These are phyloP conservation scores for Rheum nobile DNA, from an alignment of 148 eudicot genomes.

Conservation along the genomic window DNA sequence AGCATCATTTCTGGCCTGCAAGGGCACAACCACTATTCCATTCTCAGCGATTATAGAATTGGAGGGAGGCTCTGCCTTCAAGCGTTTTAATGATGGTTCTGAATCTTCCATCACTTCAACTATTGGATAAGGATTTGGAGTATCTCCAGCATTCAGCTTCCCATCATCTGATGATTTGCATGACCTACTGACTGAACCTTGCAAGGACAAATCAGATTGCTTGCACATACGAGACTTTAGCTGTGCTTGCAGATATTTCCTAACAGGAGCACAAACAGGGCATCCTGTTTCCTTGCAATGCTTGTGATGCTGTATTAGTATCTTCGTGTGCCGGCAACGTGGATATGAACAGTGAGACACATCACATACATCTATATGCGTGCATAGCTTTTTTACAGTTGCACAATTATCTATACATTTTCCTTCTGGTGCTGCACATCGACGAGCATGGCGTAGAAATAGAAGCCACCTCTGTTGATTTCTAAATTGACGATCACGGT, in stretches of 20 bases:
- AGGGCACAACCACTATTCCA: constrained; percentile 26
- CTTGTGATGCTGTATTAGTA: constrained; percentile 41
- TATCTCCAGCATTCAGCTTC: constrained; percentile 23
- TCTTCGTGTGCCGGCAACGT: constrained; percentile 45
- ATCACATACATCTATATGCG: constrained; percentile 49
- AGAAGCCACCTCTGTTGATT: constrained; percentile 79
- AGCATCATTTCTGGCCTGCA: constrained; percentile 20
- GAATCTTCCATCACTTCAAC: constrained; percentile 35
- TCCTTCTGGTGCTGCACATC: constrained; percentile 56
- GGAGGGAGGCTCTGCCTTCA: constrained; percentile 50
- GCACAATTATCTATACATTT: constrained; percentile 65
- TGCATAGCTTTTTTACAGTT: constrained; percentile 43
- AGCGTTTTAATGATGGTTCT: constrained; percentile 55
- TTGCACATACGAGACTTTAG: constrained; percentile 20
- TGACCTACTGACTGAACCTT: constrained; percentile 18
- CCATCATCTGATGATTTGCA: constrained; percentile 26
- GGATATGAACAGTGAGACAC: constrained; percentile 37
- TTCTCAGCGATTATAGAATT: constrained; percentile 27
- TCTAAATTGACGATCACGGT: constrained; percentile 43
- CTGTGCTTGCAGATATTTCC: constrained; percentile 22
- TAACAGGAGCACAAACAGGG: constrained; percentile 74
- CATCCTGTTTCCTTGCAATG: constrained; percentile 49
- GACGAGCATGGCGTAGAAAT: constrained; percentile 74
- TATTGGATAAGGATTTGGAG: constrained; percentile 24
- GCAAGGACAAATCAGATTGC: constrained; percentile 30